Conservation (phyloP, 2,329 filamentous ascomycete species). For the Eurotiales sp. region DNA sequence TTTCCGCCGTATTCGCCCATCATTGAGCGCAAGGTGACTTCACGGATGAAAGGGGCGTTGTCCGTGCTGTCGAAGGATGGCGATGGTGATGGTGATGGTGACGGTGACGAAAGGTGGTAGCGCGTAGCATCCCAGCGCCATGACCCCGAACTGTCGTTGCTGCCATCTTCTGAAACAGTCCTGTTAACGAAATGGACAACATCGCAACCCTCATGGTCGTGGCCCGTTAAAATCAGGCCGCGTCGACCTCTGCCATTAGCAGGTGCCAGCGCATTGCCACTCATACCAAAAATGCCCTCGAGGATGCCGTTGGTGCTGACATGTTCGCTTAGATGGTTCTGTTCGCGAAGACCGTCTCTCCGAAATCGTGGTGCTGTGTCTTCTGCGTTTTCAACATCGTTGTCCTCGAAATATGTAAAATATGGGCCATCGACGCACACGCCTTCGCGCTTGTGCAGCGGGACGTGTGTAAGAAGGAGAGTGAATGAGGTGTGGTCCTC, state of each 20-base stretch:
- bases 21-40: constrained; percentile 95
- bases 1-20: constrained; percentile 97
- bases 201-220: constrained; percentile 94
- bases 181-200: constrained; percentile 77
- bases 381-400: constrained; percentile 50
- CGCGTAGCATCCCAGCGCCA: constrained; percentile 37
- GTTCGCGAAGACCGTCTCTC: constrained; percentile 63
- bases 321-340: constrained; percentile 78
- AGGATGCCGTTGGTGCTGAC: constrained; percentile 69
- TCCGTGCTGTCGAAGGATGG: neutral
- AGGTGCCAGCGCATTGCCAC: constrained; percentile 50
- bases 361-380: constrained; percentile 29
- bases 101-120: constrained; percentile 19
- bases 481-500: constrained; percentile 67
- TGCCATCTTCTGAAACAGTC: constrained; percentile 22
- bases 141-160: neutral
- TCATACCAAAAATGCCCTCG: constrained; percentile 79
- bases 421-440: constrained; percentile 80
- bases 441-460: constrained; percentile 76
- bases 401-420: constrained; percentile 73
- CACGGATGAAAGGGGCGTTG: constrained; percentile 56
- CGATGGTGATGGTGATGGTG: neutral
- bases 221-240: constrained; percentile 83
- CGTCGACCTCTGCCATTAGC: constrained; percentile 63
- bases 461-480: constrained; percentile 85